Base-by-base conservation (phyloP, 805 yeast species). In the Starmerella stigmatis region DNA sequence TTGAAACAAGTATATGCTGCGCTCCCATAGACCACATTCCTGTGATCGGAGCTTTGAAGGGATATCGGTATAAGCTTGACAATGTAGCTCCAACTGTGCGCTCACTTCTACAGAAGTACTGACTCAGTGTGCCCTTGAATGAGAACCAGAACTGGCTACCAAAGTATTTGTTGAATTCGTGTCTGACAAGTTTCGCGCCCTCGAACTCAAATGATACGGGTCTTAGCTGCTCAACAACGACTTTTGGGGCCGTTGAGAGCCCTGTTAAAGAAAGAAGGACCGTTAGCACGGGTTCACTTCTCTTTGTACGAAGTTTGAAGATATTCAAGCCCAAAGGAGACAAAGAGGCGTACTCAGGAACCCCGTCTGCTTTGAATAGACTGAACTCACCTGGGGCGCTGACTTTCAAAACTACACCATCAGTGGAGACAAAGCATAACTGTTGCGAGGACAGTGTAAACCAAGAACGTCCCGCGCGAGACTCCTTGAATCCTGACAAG, bases 91-190 rank as follows among this genome's bases (percentile, higher is more conserved):
- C 4, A 5, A 25, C 16, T 13, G 30, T 25, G 3, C 30, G 20
- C 17, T 36, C 40, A 11, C 4, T 23, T 15, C 16, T 23, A n/a
- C 40, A 36, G 22, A 36, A n/a, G 15, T 23, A 16, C 3, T 23
- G 13, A 12, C 40, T 6, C 21, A 36, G 13, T 3, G 22, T 9
- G 10, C 40, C 40, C 9, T 25, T 25, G 22, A 36, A 36, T 5
- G 40, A 36, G 22, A 23, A 25, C 40, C 40, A 36, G 22, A 36
- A 25, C 11, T 21, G 16, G 21, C 30, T 25, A 15, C 40, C 40
- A 5, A 36, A 25, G 17, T 12, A 16, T 5, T 20, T 10, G 17
- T 23, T 36, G 15, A 15, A 36, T 2, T 36, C 40, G 21, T 36
- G 30, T 25, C 15, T 36, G n/a, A 36, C 7, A 15, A 36, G 40